These are phyloP conservation scores for Lophiostoma macrostomum DNA, from an alignment of 495 filamentous ascomycete species.

Conservation along the genomic window DNA sequence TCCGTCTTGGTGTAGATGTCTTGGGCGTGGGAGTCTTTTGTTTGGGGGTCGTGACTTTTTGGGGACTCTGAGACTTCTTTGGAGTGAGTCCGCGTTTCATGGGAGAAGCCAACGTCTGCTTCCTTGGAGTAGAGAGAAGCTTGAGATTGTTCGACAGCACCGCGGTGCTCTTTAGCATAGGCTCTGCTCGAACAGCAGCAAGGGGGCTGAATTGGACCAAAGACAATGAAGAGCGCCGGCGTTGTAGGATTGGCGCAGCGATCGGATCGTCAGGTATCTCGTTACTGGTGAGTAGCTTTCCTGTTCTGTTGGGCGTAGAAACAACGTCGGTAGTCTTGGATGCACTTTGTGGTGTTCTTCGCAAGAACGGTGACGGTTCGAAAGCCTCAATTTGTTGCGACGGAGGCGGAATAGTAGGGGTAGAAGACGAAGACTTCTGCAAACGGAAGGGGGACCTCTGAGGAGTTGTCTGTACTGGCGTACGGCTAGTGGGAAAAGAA, in stretches of 20 bases:
- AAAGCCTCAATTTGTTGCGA: slow-evolving; percentile 13
- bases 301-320: slow-evolving; percentile 15
- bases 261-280: slow-evolving; percentile 27
- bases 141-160: slow-evolving; percentile 39
- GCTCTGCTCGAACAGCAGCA: slow-evolving; percentile 7
- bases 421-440: slow-evolving; percentile 11
- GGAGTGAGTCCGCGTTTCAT: slow-evolving; percentile 30
- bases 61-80: slow-evolving; percentile 39
- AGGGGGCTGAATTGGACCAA: slow-evolving; percentile 30
- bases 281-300: too few species aligned
- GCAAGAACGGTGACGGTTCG: slow-evolving; percentile 22
- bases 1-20: slow-evolving; percentile 28
- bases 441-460: slow-evolving; percentile 20
- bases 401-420: slow-evolving; percentile 9
- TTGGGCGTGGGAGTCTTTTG: slow-evolving; percentile 28
- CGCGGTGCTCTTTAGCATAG: slow-evolving; percentile 28
- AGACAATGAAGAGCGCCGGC: slow-evolving; percentile 28
- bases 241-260: slow-evolving; percentile 26
- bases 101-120: slow-evolving; percentile 29
- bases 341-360: slow-evolving; percentile 3
- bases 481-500: slow-evolving; percentile 1
- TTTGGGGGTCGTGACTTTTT: slow-evolving; percentile 28
- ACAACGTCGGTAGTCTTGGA: neutral
- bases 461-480: slow-evolving; percentile 5
- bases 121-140: slow-evolving; percentile 39